Percentiles rank a stretch among this genome's conserved stretches.
Evolutionary conservation across 495 filamentous ascomycete genomes (phyloP).

Genomic region (Penicillium manginii): DNA sequence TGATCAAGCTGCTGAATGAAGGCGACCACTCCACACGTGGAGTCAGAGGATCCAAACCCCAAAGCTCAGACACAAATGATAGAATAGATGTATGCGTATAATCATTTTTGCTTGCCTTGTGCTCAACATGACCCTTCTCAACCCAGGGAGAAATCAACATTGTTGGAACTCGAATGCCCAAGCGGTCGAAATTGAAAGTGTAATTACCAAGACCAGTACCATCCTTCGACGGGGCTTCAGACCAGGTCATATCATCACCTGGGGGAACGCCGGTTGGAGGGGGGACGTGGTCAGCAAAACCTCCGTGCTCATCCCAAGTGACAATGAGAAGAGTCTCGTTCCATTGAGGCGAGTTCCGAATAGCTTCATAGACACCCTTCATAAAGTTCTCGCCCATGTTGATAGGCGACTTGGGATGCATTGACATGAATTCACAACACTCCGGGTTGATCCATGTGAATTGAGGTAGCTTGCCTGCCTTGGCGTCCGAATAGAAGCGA

Average conservation of each 20-base stretch:
- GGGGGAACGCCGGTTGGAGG: slow-evolving; percentile 47
- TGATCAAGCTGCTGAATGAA: slow-evolving; percentile 43
- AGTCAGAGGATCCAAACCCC: slow-evolving; percentile 42
- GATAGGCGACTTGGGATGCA: slow-evolving; percentile 52
- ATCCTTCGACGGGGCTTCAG: slow-evolving; percentile 37
- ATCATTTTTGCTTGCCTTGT: slow-evolving; percentile 36
- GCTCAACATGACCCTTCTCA: slow-evolving; percentile 46
- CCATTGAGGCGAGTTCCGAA: slow-evolving; percentile 51
- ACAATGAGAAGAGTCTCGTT: slow-evolving; percentile 53
- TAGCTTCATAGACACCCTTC: slow-evolving; percentile 54
- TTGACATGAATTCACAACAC: slow-evolving; percentile 53
- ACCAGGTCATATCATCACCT: slow-evolving; percentile 45
- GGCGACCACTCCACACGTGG: slow-evolving; percentile 49
- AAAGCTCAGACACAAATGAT: slow-evolving; percentile 46
- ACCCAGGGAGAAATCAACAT: slow-evolving; percentile 56
- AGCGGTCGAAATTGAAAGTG: slow-evolving; percentile 53
- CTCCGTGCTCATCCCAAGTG: slow-evolving; percentile 55
- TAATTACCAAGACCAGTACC: slow-evolving; percentile 32
- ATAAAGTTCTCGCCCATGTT: slow-evolving; percentile 54
- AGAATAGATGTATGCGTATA: slow-evolving; percentile 52
- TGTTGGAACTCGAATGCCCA: slow-evolving; percentile 53
- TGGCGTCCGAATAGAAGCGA: slow-evolving; percentile 43
- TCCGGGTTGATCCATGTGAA: slow-evolving; percentile 59
- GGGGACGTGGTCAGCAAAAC: slow-evolving; percentile 53
- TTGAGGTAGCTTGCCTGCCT: slow-evolving; percentile 45